Conservation (phyloP, 208 protist genomes). For the Acanthamoeba royreba region DNA sequence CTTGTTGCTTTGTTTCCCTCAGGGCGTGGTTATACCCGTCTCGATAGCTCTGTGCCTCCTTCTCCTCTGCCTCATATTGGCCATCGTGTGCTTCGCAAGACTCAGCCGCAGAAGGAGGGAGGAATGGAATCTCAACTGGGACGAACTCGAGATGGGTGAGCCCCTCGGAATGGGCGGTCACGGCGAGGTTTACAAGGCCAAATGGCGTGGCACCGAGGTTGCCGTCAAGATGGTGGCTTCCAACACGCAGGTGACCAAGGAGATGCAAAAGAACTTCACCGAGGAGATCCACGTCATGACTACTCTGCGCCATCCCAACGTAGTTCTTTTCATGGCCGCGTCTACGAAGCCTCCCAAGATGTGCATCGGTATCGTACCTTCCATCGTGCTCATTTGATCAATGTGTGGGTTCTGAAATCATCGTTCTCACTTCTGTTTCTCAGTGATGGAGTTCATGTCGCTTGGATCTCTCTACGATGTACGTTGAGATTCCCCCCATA, state of each 20-base stretch:
- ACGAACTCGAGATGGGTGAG: conserved; percentile 28
- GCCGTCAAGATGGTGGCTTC: conserved; percentile 43
- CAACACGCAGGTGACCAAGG: background rate
- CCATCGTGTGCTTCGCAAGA: background rate
- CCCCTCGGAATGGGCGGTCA: background rate
- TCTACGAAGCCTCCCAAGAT: conserved; percentile 4
- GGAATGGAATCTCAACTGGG: conserved; percentile 43
- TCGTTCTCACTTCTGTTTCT: too few relatives aligned
- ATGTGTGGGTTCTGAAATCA: too few relatives aligned
- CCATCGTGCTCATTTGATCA: background rate
- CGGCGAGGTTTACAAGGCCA: conserved; percentile 43
- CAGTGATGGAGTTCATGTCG: conserved; percentile 1
- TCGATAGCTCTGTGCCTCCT: conserved; percentile 9
- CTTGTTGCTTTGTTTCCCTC: background rate
- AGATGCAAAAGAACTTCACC: conserved; percentile 31
- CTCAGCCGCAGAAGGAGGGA: background rate
- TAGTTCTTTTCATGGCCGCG: background rate
- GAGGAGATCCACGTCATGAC: background rate
- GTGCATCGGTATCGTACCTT: background rate
- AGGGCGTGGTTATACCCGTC: background rate
- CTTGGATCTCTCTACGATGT: background rate
- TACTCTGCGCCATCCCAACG: background rate
- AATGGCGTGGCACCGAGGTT: conserved; percentile 27
- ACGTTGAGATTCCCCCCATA: background rate
- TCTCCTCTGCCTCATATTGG: background rate